Evolutionary conservation across 1,139 yeast species (phyloP), one percentile per base, ranked within the genome.

Genomic region (Yamadazyma dendronema): DNA sequence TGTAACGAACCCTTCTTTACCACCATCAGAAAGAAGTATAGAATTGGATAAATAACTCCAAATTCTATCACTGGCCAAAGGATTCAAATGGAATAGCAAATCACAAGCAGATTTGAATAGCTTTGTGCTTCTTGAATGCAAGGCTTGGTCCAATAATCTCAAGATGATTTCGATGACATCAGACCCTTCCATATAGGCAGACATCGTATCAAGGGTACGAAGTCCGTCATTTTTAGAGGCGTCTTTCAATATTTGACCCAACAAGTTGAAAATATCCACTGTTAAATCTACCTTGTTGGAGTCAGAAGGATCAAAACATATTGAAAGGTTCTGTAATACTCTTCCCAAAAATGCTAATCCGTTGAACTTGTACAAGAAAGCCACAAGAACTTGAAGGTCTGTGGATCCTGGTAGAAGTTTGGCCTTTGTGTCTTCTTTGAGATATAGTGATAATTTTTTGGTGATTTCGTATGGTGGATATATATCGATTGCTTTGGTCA

Each of bases 281-380:
- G 77, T 63, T 7, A 71, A 43, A 10, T 61, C 62, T 34, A 62
- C 52, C 42, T 72, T 68, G 22, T 63, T 67, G 0, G 48, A 44
- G 28, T 70, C 67, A 4, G 59, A 47, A 12, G 59, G 47, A 36
- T 71, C 61, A 44, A 65, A 67, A 5, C 60, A 52, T 34, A 63
- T 64, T 24, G 81, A 66, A 7, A 82, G 56, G 47, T 82, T 84
- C 47, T 84, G 90, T 22, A 90, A 58, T 0, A 86, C 64, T 48
- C 95, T 73, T 1, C 97, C 97, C 25, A 90, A 50, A 30, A 85
- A 65, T 0, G 94, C 77, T 96, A 97, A 88, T 0, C 97, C 97
- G 54, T 81, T 85, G 53, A 81, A 88, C 4, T 74, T 72, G 55
- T 84, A 78, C 30, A 83, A 64, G 64, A 92, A 89, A 22, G 88